Conservation (phyloP, 2,329 filamentous ascomycete species). For the Leptographium radiaticola region DNA sequence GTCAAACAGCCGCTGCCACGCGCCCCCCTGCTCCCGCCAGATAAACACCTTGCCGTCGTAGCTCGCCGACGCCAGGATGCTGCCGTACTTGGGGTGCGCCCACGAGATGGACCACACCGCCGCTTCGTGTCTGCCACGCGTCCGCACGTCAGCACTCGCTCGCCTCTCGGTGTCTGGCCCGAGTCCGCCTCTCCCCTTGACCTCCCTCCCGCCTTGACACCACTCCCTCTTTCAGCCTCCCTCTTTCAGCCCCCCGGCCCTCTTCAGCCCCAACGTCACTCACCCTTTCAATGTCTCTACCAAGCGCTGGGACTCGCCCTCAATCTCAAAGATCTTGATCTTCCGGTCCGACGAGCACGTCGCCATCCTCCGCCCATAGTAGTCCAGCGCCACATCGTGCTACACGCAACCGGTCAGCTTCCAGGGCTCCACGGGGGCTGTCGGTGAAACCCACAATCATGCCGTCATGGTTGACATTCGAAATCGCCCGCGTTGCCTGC, state of each 20-base stretch:
- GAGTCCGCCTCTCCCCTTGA: neutral
- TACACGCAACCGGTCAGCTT: constrained; percentile 20
- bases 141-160: neutral
- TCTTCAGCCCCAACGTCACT: constrained; percentile 16
- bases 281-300: constrained; percentile 92
- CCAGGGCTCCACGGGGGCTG: neutral
- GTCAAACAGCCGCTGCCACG: constrained; percentile 82
- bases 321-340: constrained; percentile 98
- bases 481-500: constrained; percentile 47
- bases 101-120: constrained; percentile 97
- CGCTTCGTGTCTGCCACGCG: constrained; percentile 64
- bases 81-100: constrained; percentile 97
- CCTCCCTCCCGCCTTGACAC: neutral
- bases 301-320: constrained; percentile 79
- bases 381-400: constrained; percentile 98
- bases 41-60: constrained; percentile 98
- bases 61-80: constrained; percentile 86
- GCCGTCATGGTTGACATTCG: constrained; percentile 87
- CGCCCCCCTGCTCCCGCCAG: constrained; percentile 75
- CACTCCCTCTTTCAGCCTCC: neutral
- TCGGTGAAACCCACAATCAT: constrained; percentile 71
- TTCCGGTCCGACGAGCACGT: constrained; percentile 97
- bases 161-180: too few relatives aligned
- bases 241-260: neutral
- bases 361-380: constrained; percentile 90